Conservation (phyloP, 305 asterid genomes). For the Rubia peregrina region DNA sequence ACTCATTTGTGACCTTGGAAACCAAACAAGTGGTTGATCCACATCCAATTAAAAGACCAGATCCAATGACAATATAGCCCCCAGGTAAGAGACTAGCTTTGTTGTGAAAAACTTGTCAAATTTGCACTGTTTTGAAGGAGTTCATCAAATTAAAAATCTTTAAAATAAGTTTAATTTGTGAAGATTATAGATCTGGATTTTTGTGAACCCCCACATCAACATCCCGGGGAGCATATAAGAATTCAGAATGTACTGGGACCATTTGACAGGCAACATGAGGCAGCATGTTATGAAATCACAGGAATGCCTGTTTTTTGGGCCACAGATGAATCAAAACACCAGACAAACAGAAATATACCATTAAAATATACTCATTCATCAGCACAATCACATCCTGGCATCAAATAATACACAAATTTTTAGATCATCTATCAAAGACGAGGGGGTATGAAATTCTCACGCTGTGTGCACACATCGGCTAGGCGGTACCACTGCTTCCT, state of each 20-base stretch:
- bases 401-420: not conserved
- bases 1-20: not conserved
- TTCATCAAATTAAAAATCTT: not conserved
- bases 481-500: not conserved
- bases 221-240: no score
- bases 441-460: not conserved
- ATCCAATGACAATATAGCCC: not conserved
- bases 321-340: not conserved
- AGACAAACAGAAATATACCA: not conserved
- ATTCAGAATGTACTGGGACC: no score
- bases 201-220: no score
- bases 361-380: not conserved
- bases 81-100: not conserved
- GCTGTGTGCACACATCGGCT: not conserved
- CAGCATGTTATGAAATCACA: no score
- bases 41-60: constrained; percentile 3
- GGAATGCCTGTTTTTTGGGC: no score
- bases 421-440: not conserved
- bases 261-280: no score
- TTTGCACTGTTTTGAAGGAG: not conserved
- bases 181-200: no score
- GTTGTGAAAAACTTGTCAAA: not conserved
- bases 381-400: not conserved
- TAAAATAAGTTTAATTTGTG: not conserved
- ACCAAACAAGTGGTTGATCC: not conserved